These are phyloP conservation scores for Penicillium samsonianum DNA, from an alignment of 495 filamentous ascomycete species.

Conservation along the genomic window DNA sequence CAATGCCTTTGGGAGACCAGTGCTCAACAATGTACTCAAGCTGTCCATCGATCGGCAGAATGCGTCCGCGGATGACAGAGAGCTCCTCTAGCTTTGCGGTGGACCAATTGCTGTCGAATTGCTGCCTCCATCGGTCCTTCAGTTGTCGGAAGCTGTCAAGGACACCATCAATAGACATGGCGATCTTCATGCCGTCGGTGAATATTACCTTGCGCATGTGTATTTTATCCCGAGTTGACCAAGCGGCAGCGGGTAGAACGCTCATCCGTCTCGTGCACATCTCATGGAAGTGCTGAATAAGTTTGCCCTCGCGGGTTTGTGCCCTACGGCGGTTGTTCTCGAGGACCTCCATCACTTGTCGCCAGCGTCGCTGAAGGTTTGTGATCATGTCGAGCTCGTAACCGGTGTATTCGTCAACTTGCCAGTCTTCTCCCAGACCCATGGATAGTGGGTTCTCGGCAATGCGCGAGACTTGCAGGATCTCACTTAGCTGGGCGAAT, in stretches of 20 bases:
- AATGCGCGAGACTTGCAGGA: not conserved
- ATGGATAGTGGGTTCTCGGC: not conserved
- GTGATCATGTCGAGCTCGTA: conserved; percentile 12
- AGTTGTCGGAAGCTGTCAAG: not conserved
- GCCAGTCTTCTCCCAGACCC: not conserved
- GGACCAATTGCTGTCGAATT: not conserved
- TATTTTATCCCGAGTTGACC: conserved; percentile 3
- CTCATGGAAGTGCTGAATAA: not conserved
- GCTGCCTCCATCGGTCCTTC: not conserved
- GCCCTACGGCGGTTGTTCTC: not conserved
- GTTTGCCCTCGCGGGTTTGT: conserved; percentile 4
- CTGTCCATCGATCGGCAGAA: conserved; percentile 6
- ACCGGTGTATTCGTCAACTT: conserved; percentile 8
- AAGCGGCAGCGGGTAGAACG: not conserved
- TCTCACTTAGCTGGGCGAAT: conserved; percentile 2
- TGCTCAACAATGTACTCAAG: not conserved
- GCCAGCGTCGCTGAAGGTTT: conserved; percentile 17
- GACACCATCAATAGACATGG: not conserved
- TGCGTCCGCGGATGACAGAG: conserved; percentile 6
- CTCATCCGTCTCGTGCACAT: not conserved
- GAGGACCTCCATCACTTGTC: conserved; percentile 3
- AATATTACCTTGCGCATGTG: conserved; percentile 17
- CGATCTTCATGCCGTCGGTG: conserved; percentile 8
- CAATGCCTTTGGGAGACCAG: conserved; percentile 16
- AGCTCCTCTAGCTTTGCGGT: conserved; percentile 19